These are phyloP conservation scores for Graphilbum sp. DNA, from an alignment of 2,329 filamentous ascomycete species.

Conservation along the genomic window DNA sequence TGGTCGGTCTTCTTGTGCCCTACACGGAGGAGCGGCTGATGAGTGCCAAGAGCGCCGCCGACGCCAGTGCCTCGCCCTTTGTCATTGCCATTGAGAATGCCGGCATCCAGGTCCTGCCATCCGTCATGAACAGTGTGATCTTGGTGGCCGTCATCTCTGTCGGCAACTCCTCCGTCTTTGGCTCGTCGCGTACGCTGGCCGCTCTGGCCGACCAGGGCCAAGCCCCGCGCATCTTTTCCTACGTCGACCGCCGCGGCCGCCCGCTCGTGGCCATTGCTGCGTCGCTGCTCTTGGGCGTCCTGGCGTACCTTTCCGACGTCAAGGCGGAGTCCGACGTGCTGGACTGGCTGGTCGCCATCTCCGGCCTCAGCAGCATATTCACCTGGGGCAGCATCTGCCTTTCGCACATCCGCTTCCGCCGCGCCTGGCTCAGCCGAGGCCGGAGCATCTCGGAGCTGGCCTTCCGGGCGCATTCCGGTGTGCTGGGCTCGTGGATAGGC, in stretches of 20 bases:
- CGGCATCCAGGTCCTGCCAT: conserved; percentile 64
- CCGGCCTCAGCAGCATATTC: conserved; percentile 57
- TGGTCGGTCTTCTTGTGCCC: conserved; percentile 71
- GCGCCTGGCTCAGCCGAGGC: conserved; percentile 55
- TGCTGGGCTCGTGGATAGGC: conserved; percentile 67
- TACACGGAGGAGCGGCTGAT: conserved; percentile 52
- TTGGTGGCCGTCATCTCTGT: conserved; percentile 81
- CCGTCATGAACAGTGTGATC: conserved; percentile 90
- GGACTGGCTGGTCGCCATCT: conserved; percentile 64
- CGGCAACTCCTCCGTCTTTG: conserved; percentile 83
- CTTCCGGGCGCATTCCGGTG: conserved; percentile 64
- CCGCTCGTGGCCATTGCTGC: conserved; percentile 58
- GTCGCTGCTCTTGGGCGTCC: conserved; percentile 50
- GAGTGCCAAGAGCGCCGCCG: conserved; percentile 35
- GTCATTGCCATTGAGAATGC: conserved; percentile 83
- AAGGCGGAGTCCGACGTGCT: conserved; percentile 46
- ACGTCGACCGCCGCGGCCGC: conserved; percentile 69
- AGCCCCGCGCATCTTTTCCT: conserved; percentile 60
- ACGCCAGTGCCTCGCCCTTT: conserved; percentile 71
- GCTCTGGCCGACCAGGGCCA: conserved; percentile 79
- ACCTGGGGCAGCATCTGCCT: conserved; percentile 76
- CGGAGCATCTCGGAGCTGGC: conserved; percentile 62
- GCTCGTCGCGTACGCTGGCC: conserved; percentile 76
- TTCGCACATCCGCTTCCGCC: conserved; percentile 83
- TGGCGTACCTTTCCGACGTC: conserved; percentile 61